Evolutionary conservation across 176 grass and related monocot genomes (phyloP).

Genomic region (Typha latifolia): DNA sequence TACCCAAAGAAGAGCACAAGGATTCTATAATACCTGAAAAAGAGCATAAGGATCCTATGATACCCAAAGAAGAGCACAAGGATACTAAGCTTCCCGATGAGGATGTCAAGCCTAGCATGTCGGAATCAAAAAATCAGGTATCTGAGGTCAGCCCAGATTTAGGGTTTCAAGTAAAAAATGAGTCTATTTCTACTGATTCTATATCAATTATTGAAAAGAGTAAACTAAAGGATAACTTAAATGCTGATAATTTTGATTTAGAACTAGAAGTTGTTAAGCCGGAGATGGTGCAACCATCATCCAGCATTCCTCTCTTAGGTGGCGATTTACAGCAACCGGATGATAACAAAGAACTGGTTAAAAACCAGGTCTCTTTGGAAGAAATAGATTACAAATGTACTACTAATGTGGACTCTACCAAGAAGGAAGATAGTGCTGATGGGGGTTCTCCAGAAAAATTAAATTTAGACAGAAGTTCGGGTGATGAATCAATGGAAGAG

Average conservation of each 20-base stretch:
- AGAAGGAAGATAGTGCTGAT: constrained; percentile 40
- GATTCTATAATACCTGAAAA: not conserved
- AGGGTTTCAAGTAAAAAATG: constrained; percentile 85
- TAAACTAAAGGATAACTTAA: constrained; percentile 89
- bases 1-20: no score
- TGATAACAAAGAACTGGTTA: constrained; percentile 56
- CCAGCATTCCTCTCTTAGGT: constrained; percentile 65
- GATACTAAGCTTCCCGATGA: constrained; percentile 6
- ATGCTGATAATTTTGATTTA: constrained; percentile 99
- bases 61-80: not conserved
- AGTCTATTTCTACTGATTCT: constrained; percentile 86
- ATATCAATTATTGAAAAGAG: constrained; percentile 87
- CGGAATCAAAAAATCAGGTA: constrained; percentile 79
- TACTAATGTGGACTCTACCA: constrained; percentile 44
- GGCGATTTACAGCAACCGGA: constrained; percentile 50
- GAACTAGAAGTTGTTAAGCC: constrained; percentile 91
- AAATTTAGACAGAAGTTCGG: constrained; percentile 96
- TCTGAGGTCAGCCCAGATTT: constrained; percentile 80
- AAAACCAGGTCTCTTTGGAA: constrained; percentile 63
- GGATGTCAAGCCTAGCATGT: constrained; percentile 11
- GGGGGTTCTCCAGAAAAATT: constrained; percentile 77
- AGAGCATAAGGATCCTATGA: not conserved
- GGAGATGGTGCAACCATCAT: constrained; percentile 78
- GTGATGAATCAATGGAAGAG: constrained; percentile 98
- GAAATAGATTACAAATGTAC: constrained; percentile 42